Base-by-base conservation (phyloP, 768 basidiomycete species). In the Lanmaoa pseudosensibilis region DNA sequence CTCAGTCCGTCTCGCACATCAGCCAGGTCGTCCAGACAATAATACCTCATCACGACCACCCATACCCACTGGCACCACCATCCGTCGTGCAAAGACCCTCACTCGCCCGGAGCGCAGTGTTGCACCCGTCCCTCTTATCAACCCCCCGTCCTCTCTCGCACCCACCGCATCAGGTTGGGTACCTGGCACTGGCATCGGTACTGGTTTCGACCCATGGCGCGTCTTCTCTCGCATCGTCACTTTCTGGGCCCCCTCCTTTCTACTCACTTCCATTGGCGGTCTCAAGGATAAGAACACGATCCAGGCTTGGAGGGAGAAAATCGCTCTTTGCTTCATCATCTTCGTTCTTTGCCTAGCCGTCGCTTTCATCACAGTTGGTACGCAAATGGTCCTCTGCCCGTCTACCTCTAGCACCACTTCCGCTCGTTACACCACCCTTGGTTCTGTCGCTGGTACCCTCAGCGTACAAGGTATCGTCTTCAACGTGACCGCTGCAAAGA, bases 281-380 rank as follows among this genome's bases (percentile, higher is more conserved):
- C 79, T 98, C 69, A 88, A 83, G 68, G 93, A 95, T 73, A 81
- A 82, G 64, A 78, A 83, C 37, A 80, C 83, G 51, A 78, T 85
- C 58, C 92, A 97, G 71, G 97, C 97, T 2, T 99, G 97, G 97
- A 84, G 95, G 68, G 97, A 99, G 74, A 99, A 98, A 79, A 86
- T 96, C 55, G 85, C 94, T 7, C 78, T 99, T 4, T 98, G 95
- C 74, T 85, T 90, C 72, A 87, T 98, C 67, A 91, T 94, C 49
- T 61, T 83, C 54, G 38, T 94, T 43, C 73, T 97, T 19, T 97
- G 96, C 62, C 85, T 79, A 19, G 71, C 77, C 44, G 83, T 98
- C 50, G 96, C 92, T 11, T 99, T 99, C 74, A 80, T 88, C 53
- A 99, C 97, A 38, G 92, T 99, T 62, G 96, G 96, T 36, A 84